A percentile compares a stretch with the other conserved stretches of the same genome.
These are phyloP conservation scores for Nemania sp. DNA, from an alignment of 2,329 filamentous ascomycete genomes.

Conservation along the genomic window DNA sequence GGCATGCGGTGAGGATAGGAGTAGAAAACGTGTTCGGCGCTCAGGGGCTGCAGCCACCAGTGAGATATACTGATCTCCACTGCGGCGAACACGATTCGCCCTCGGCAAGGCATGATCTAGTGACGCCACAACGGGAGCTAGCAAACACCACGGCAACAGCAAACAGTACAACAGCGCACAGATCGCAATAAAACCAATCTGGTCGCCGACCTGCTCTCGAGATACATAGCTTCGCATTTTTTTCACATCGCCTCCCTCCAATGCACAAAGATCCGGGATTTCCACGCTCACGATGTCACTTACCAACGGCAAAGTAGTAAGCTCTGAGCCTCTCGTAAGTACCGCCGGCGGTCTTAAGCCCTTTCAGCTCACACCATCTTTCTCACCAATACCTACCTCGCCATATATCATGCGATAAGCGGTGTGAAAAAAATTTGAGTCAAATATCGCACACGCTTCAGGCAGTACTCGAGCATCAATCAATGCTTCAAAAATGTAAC, in stretches of 20 bases:
- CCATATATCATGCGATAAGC: constrained; percentile 11
- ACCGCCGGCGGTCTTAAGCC: neutral
- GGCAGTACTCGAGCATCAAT: neutral
- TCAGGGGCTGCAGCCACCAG: constrained; percentile 23
- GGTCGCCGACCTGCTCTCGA: neutral
- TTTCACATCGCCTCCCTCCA: neutral
- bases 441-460: neutral
- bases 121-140: constrained; percentile 27
- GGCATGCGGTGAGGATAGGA: constrained; percentile 29
- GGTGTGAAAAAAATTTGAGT: neutral
- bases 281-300: constrained; percentile 54
- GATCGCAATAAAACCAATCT: constrained; percentile 9
- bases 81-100: constrained; percentile 20
- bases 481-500: neutral
- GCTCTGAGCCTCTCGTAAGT: constrained; percentile 60
- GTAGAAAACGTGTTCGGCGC: constrained; percentile 35
- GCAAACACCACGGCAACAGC: constrained; percentile 19
- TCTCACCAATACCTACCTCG: neutral
- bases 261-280: constrained; percentile 2
- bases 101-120: constrained; percentile 26
- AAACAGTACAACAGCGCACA: constrained; percentile 8
- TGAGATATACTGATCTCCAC: constrained; percentile 27
- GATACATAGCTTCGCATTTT: constrained; percentile 1
- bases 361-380: neutral
- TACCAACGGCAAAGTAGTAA: constrained; percentile 57